phyloP scores from a whole-genome alignment of 495 filamentous ascomycete species.

The Neurospora sp. region DNA sequence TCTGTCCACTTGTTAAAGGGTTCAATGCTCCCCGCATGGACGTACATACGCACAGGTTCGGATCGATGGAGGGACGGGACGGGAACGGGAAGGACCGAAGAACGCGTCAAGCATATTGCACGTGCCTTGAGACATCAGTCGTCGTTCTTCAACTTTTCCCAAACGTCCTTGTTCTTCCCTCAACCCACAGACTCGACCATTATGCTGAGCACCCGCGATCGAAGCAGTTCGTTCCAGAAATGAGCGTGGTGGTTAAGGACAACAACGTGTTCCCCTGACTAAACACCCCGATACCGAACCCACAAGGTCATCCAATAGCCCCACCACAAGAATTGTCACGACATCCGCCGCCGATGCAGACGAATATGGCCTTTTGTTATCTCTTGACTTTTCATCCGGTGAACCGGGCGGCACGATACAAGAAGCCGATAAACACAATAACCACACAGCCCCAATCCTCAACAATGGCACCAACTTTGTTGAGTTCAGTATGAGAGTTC shows the following conservation, averaged over 20 bases:
- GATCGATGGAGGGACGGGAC: not conserved
- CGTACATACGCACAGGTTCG: not conserved
- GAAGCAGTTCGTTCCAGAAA: not conserved
- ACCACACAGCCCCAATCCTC: not conserved
- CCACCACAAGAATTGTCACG: not conserved
- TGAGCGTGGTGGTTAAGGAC: not conserved
- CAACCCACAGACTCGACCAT: not conserved
- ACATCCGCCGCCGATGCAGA: not conserved
- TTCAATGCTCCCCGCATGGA: not conserved
- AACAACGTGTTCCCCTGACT: not conserved
- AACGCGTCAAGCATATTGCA: not conserved
- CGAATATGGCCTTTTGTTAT: not conserved
- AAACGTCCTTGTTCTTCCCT: no score
- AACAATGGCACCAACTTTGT: not conserved
- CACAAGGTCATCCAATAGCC: not conserved
- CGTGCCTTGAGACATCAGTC: not conserved
- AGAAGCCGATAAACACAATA: not conserved
- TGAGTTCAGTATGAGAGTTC: not conserved
- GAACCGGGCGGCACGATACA: not conserved
- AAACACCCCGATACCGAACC: not conserved
- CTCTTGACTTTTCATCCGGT: not conserved
- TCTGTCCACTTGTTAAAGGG: not conserved
- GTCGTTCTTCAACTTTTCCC: not conserved
- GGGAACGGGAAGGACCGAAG: not conserved
- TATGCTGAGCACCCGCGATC: not conserved